phyloP scores from a whole-genome alignment of 495 filamentous ascomycete species.

The Durotheca rogersii region DNA sequence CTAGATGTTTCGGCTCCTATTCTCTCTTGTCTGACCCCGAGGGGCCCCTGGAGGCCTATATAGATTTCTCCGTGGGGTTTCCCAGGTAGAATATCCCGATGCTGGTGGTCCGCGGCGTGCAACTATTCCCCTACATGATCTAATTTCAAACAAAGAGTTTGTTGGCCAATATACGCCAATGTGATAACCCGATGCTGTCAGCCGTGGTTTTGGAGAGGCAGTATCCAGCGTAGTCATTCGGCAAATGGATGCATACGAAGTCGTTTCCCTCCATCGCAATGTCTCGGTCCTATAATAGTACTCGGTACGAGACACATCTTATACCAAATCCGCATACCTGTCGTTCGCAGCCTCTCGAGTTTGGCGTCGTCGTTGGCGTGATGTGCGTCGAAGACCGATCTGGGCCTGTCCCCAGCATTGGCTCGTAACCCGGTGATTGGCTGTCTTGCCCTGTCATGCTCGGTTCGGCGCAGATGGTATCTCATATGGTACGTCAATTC shows the following conservation, averaged over 20 bases:
- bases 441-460: background rate
- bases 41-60: background rate
- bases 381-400: background rate
- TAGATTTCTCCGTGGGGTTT: background rate
- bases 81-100: background rate
- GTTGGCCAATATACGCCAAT: background rate
- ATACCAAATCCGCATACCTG: background rate
- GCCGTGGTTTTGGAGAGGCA: background rate
- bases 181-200: too few species aligned
- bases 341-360: background rate
- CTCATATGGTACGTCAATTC: background rate
- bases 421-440: slow-evolving; percentile 4
- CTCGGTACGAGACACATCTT: background rate
- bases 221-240: background rate
- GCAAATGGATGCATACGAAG: background rate
- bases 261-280: background rate
- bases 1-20: background rate
- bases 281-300: background rate
- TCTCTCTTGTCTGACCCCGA: background rate
- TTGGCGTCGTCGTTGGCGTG: background rate
- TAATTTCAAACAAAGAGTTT: background rate
- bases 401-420: background rate
- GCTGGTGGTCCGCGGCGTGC: background rate
- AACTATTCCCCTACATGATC: background rate
- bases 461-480: background rate